Evolutionary conservation across 2,329 filamentous ascomycete genomes (phyloP), one percentile per base, ranked within the genome.

Genomic region (Malbranchea zuffiana): DNA sequence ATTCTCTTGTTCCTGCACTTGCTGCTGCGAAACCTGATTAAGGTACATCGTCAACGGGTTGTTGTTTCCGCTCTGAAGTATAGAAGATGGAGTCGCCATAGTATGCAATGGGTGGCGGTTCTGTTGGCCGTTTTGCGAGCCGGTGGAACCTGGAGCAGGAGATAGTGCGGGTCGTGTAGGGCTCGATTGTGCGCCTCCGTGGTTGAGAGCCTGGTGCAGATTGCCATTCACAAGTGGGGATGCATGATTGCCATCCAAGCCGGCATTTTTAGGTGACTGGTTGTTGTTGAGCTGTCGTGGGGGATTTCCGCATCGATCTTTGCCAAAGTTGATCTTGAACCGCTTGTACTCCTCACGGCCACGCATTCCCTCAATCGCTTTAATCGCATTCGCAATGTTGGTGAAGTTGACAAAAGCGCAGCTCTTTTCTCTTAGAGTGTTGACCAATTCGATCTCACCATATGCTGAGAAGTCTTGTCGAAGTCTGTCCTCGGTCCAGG

Each of bases 261-360:
- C 52, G 41, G 63, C 75, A 36, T 84, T 81, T 40, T 80, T 79
- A 53, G 80, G 73, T 36, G 71, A 67, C 48, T 80, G 67, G 47
- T 70, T 67, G 46, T 69, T 74, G 58, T 80, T 75, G 47, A 83
- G 73, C 65, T 96, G 90, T 43, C 90, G 80, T 29, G 90, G 90
- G 35, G 90, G 82, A 65, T 98, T 98, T 48, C 90, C 90, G 53
- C 90, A 98, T 39, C 90, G 79, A 57, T 98, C 90, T 68, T 98
- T 98, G 62, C 90, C 90, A 57, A 98, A 98, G 68, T 98, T 98
- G 60, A 98, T 88, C 73, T 98, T 98, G 77, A 98, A 98, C 52
- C 90, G 80, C 63, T 79, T 84, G 71, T 98, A 98, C 55, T 98
- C 90, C 28, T 96, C 90, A 56, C 87, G 86, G 54, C 86, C 82